These are phyloP conservation scores for Entomophthora muscae DNA, from an alignment of 371 early-diverging fungal species.

Conservation along the genomic window DNA sequence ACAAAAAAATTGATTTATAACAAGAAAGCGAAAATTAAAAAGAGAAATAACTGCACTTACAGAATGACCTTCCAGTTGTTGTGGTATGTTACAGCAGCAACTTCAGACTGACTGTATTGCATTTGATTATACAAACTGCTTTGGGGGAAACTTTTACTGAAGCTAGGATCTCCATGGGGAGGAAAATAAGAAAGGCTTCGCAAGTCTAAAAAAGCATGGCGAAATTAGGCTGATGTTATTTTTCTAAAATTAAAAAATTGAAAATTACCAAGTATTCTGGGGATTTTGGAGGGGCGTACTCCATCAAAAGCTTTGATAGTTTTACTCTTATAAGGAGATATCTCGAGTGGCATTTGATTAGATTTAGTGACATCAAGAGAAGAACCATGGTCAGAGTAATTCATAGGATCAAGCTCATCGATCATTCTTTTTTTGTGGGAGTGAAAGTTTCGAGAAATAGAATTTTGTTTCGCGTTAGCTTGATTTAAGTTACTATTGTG, in stretches of 20 bases:
- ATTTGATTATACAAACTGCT: not conserved
- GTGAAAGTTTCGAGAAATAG: not conserved
- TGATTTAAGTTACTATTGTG: not conserved
- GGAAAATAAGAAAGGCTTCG: too few species aligned
- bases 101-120: not conserved
- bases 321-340: not conserved
- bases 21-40: not conserved
- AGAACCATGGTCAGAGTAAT: not conserved
- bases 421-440: not conserved
- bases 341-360: not conserved
- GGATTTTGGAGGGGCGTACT: not conserved
- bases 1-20: not conserved
- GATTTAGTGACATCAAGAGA: not conserved
- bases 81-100: constrained; percentile 15
- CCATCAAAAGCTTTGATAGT: not conserved
- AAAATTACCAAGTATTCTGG: too few species aligned
- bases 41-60: constrained; percentile 14
- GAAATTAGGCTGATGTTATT: not conserved
- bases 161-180: not conserved
- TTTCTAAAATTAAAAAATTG: not conserved
- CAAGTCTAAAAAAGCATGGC: not conserved
- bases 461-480: not conserved
- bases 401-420: not conserved
- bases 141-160: not conserved
- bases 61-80: constrained; percentile 30